A percentile compares a stretch with the other conserved stretches of the same genome.
phyloP scores from a whole-genome alignment of 2,329 filamentous ascomycete genomes.

The Paracamarosporium sp. region DNA sequence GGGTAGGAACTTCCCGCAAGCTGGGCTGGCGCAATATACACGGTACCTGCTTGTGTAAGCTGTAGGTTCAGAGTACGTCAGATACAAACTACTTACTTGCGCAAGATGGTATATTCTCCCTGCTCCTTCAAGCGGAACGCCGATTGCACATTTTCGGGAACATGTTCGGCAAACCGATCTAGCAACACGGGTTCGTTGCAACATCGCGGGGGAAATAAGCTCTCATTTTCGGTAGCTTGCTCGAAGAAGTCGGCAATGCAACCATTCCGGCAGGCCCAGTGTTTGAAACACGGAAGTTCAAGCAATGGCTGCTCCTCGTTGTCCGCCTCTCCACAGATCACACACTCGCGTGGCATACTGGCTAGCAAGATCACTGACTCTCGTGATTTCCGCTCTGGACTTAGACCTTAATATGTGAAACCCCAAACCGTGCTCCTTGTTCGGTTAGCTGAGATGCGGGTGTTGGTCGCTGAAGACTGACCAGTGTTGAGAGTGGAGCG shows the following conservation, averaged over 20 bases:
- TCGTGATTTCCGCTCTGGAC: background rate
- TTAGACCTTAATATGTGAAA: background rate
- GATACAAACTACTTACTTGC: constrained; percentile 28
- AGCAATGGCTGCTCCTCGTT: constrained; percentile 21
- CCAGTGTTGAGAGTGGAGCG: background rate
- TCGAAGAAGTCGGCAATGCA: constrained; percentile 26
- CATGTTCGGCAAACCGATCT: constrained; percentile 25
- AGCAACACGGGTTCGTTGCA: constrained; percentile 32
- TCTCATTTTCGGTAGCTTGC: constrained; percentile 34
- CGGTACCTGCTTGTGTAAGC: constrained; percentile 27
- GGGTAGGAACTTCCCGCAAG: constrained; percentile 31
- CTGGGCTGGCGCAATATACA: constrained; percentile 30
- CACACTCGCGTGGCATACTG: constrained; percentile 21
- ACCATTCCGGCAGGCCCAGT: constrained; percentile 34
- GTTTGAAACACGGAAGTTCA: constrained; percentile 26
- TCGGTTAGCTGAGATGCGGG: too few species aligned
- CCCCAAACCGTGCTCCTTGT: too few species aligned
- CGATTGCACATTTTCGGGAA: constrained; percentile 26
- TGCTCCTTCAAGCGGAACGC: constrained; percentile 32
- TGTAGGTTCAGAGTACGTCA: background rate
- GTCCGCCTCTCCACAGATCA: constrained; percentile 32
- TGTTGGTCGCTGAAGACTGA: too few species aligned
- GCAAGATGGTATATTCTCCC: constrained; percentile 35
- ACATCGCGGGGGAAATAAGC: constrained; percentile 37
- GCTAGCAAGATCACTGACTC: background rate